A percentile compares a stretch with the other conserved stretches of the same genome.
These are phyloP conservation scores for Flaveria bidentis DNA, from an alignment of 129 eudicot genomes.

Conservation along the genomic window DNA sequence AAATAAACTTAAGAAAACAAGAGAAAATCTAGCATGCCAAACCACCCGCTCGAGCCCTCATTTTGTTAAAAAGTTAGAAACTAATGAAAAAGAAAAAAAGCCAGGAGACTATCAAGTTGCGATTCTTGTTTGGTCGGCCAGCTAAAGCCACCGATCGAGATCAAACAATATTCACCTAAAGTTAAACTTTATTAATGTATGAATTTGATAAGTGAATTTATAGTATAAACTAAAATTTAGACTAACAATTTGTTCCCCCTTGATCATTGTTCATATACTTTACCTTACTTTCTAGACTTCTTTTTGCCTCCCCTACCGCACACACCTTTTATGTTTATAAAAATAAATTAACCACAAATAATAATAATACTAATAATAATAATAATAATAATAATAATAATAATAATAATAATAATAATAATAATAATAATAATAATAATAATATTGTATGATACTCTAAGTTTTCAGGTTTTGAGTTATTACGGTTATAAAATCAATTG, in stretches of 20 bases:
- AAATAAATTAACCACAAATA: not conserved
- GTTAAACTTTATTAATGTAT: too few species aligned
- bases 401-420: not conserved
- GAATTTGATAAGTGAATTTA: not conserved
- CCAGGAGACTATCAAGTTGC: too few species aligned
- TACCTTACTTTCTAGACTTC: conserved; percentile 11
- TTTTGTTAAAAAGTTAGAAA: too few species aligned
- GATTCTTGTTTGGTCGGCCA: too few species aligned
- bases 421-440: not conserved
- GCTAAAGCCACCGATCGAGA: too few species aligned
- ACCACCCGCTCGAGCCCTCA: too few species aligned
- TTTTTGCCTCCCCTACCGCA: conserved; percentile 14
- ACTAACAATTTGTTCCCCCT: not conserved
- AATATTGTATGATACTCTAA: not conserved
- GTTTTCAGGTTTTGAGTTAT: not conserved
- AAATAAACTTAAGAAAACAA: too few species aligned
- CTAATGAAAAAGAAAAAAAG: too few species aligned
- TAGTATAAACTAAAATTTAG: not conserved
- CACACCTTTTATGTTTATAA: not conserved
- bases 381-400: not conserved
- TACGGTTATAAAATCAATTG: not conserved
- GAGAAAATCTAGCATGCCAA: too few species aligned
- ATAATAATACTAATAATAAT: too few species aligned
- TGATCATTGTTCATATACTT: not conserved
- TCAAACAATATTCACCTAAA: too few species aligned